Evolutionary conservation across 2,329 filamentous ascomycete genomes (phyloP).

Genomic region (Talaromyces albobiverticillius): DNA sequence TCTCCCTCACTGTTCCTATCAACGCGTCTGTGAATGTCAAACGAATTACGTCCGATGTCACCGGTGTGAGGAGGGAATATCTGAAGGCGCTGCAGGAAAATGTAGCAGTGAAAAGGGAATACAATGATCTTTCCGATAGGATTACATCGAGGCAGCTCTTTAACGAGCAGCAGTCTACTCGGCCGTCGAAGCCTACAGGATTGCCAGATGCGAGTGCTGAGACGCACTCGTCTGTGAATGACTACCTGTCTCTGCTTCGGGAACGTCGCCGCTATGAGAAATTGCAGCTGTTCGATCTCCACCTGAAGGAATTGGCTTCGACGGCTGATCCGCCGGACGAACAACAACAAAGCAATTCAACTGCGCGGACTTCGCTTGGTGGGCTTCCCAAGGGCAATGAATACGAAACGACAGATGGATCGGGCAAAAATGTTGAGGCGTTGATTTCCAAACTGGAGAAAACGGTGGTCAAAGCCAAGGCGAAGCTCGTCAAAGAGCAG

Average conservation of each 20-base stretch:
- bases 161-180: conserved; percentile 15
- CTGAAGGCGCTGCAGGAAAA: conserved; percentile 45
- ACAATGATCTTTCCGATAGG: conserved; percentile 32
- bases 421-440: conserved; percentile 27
- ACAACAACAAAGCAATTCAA: conserved; percentile 11
- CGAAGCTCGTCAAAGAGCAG: conserved; percentile 35
- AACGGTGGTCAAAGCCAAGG: conserved; percentile 36
- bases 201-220: neutral
- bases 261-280: conserved; percentile 46
- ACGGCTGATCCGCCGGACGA: neutral
- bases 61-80: conserved; percentile 44
- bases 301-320: conserved; percentile 41
- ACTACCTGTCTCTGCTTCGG: conserved; percentile 45
- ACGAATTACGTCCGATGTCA: conserved; percentile 37
- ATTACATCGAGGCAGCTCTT: conserved; percentile 26
- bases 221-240: conserved; percentile 24
- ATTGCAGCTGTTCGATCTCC: conserved; percentile 46
- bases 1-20: conserved; percentile 33
- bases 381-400: conserved; percentile 11
- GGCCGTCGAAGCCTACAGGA: neutral
- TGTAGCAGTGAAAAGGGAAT: conserved; percentile 38
- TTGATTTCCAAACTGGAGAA: conserved; percentile 38
- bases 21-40: conserved; percentile 32
- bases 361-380: conserved; percentile 19
- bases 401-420: conserved; percentile 4